Evolutionary conservation across 768 basidiomycete genomes (phyloP).

Genomic region (Gloeopeniophorella convolvens): DNA sequence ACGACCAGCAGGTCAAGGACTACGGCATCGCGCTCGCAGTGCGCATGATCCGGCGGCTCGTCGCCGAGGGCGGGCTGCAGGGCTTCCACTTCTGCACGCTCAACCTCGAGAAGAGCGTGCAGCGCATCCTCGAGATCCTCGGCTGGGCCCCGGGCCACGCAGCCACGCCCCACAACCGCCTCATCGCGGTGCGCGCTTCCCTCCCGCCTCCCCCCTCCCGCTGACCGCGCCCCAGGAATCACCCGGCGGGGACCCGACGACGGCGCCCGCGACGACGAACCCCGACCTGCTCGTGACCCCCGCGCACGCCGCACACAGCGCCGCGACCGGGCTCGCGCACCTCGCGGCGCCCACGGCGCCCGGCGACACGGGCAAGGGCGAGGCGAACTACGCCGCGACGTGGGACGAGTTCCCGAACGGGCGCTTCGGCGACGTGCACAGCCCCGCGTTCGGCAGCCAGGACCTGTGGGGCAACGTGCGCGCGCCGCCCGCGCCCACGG

Average conservation of each 20-base stretch:
- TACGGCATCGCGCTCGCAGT: slow-evolving; percentile 87
- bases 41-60: slow-evolving; percentile 63
- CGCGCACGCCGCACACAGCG: slow-evolving; percentile 54
- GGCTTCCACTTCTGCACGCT: slow-evolving; percentile 95
- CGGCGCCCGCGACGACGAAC: slow-evolving; percentile 22
- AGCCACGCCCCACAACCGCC: slow-evolving; percentile 45
- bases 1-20: slow-evolving; percentile 90
- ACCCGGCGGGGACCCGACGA: slow-evolving; percentile 27
- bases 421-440: slow-evolving; percentile 95
- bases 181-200: slow-evolving; percentile 55
- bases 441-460: slow-evolving; percentile 86
- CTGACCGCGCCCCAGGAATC: slow-evolving; percentile 37
- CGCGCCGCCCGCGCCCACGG: slow-evolving; percentile 64
- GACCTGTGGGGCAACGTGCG: slow-evolving; percentile 76
- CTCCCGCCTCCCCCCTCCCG: slow-evolving; percentile 63
- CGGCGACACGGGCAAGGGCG: slow-evolving; percentile 61
- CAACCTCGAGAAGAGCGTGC: slow-evolving; percentile 94
- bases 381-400: slow-evolving; percentile 66
- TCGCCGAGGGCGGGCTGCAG: slow-evolving; percentile 45
- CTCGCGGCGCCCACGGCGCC: slow-evolving; percentile 42
- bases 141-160: slow-evolving; percentile 50
- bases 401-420: slow-evolving; percentile 99
- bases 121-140: slow-evolving; percentile 73
- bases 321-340: slow-evolving; percentile 49
- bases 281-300: slow-evolving; percentile 54